Percentiles rank a stretch among this genome's conserved stretches.
Evolutionary conservation across 345 rosid genomes (phyloP).

Genomic region (Sisymbrium altissimum): DNA sequence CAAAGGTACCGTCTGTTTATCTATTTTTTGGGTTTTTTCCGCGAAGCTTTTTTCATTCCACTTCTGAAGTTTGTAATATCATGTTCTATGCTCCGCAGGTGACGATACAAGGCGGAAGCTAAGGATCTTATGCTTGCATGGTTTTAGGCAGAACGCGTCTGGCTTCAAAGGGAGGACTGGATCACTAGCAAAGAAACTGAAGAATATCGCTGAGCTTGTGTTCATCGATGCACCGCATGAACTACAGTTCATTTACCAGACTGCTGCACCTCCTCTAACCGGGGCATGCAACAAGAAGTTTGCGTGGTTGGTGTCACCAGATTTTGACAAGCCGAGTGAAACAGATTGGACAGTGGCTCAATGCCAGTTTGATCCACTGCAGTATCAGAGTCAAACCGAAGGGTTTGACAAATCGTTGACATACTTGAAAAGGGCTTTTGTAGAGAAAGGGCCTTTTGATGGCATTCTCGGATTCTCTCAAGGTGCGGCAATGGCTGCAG

Average conservation of each 20-base stretch:
- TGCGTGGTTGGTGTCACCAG: slow-evolving; percentile 79
- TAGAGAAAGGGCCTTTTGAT: slow-evolving; percentile 80
- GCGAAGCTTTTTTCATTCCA: not conserved
- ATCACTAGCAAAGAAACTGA: slow-evolving; percentile 90
- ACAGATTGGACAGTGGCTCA: slow-evolving; percentile 56
- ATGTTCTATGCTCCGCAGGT: slow-evolving; percentile 31
- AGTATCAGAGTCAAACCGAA: slow-evolving; percentile 75
- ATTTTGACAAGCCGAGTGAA: slow-evolving; percentile 36
- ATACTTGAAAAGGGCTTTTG: slow-evolving; percentile 47
- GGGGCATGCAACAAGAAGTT: slow-evolving; percentile 67
- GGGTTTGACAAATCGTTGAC: slow-evolving; percentile 61
- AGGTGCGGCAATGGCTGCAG: slow-evolving; percentile 94
- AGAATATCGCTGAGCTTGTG: slow-evolving; percentile 68
- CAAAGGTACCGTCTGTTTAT: slow-evolving; percentile 62
- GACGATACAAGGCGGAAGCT: slow-evolving; percentile 48
- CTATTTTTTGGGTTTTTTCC: not conserved
- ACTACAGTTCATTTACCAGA: slow-evolving; percentile 71
- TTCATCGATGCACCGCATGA: slow-evolving; percentile 82
- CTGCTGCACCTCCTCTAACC: slow-evolving; percentile 34
- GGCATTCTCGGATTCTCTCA: slow-evolving; percentile 92
- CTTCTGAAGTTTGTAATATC: not conserved
- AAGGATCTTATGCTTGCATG: slow-evolving; percentile 88
- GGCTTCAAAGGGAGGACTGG: slow-evolving; percentile 92
- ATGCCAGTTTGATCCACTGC: slow-evolving; percentile 68
- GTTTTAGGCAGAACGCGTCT: slow-evolving; percentile 92